Evolutionary conservation across 257 asterid species (phyloP).

Genomic region (Ilex aquifolium): DNA sequence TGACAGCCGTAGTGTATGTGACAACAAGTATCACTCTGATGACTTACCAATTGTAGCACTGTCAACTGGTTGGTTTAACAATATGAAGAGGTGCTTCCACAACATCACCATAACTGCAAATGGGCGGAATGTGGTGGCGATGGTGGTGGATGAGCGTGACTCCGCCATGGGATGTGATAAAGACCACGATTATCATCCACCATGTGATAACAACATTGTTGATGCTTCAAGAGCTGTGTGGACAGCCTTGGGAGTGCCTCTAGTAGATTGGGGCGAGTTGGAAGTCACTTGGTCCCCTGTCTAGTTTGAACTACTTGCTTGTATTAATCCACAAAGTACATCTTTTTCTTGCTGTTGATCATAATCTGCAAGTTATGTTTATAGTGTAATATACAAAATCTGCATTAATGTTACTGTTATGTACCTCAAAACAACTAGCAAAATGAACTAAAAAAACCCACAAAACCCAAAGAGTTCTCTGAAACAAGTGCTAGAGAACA

Average conservation of each 20-base stretch:
- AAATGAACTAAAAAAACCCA: no score
- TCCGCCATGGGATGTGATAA: slow-evolving; percentile 43
- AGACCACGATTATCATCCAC: slow-evolving; percentile 45
- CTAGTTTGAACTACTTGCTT: no score
- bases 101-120: slow-evolving; percentile 22
- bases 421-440: no score
- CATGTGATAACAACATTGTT: slow-evolving; percentile 41
- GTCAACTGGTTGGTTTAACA: slow-evolving; percentile 41
- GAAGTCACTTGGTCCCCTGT: neutral
- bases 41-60: slow-evolving; percentile 33
- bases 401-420: no score
- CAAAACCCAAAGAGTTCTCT: no score
- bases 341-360: no score
- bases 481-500: no score
- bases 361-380: no score
- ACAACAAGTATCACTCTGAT: slow-evolving; percentile 33
- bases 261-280: neutral
- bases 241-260: slow-evolving; percentile 30
- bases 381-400: no score
- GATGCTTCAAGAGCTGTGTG: slow-evolving; percentile 47
- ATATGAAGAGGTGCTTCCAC: slow-evolving; percentile 25
- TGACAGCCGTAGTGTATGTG: slow-evolving; percentile 29
- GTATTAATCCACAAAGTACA: no score
- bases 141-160: slow-evolving; percentile 45
- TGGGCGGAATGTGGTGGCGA: slow-evolving; percentile 28